A percentile compares a stretch with the other conserved stretches of the same genome.
These are phyloP conservation scores for Porphyrellus cyaneotinctus DNA, from an alignment of 768 basidiomycete genomes.

Conservation along the genomic window DNA sequence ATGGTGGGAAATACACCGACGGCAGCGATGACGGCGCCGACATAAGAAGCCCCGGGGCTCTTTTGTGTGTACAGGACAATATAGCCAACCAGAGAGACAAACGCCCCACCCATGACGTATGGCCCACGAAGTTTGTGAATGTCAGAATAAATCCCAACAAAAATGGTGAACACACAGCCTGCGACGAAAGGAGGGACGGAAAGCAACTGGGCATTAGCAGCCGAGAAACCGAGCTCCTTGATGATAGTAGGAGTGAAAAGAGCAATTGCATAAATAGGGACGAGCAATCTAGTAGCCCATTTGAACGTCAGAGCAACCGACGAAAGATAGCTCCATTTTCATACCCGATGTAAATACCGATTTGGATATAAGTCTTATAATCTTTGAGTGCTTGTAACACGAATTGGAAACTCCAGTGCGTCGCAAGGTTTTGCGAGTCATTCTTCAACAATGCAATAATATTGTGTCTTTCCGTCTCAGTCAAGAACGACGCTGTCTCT, in stretches of 20 bases:
- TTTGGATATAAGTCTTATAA: constrained; percentile 37
- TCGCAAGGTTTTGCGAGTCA: constrained; percentile 43
- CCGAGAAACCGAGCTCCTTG: constrained; percentile 45
- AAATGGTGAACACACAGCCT: constrained; percentile 43
- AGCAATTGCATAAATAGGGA: constrained; percentile 47
- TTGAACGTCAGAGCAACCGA: not conserved
- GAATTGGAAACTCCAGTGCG: constrained; percentile 42
- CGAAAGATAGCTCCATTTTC: constrained; percentile 2
- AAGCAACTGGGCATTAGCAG: constrained; percentile 48
- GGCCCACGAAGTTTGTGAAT: constrained; percentile 43
- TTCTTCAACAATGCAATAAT: constrained; percentile 37
- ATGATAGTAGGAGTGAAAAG: constrained; percentile 52
- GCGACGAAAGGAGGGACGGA: constrained; percentile 48
- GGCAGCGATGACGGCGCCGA: constrained; percentile 47
- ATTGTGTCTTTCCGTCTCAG: constrained; percentile 37
- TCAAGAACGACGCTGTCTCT: constrained; percentile 54
- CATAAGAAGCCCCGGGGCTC: constrained; percentile 33
- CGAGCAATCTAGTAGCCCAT: constrained; percentile 32
- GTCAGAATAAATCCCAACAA: constrained; percentile 41
- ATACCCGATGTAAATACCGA: constrained; percentile 41
- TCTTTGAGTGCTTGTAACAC: constrained; percentile 48
- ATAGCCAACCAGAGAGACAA: constrained; percentile 49
- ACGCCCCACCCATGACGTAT: constrained; percentile 41
- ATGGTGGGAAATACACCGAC: constrained; percentile 52
- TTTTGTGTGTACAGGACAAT: constrained; percentile 41